Base-by-base conservation (phyloP, 495 filamentous ascomycete species). In the Hypomontagnella submonticulosa region DNA sequence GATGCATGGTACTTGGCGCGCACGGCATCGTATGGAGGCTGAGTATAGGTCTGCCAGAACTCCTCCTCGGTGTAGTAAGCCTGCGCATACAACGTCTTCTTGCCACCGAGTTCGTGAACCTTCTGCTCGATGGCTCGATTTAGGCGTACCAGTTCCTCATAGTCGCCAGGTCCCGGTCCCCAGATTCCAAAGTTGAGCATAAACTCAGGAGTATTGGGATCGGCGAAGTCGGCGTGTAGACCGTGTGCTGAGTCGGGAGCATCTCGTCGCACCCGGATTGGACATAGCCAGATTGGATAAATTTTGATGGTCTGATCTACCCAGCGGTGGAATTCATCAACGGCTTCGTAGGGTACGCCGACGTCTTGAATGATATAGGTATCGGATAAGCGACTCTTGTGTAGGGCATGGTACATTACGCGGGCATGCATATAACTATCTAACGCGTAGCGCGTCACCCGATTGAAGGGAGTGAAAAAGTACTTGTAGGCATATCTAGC, bases 71-170 rank as follows among this genome's bases (percentile, higher is more conserved):
- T 77, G 54, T 87, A 87, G 56, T 81, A 84, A 1, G 80, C 77
- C 48, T 85, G 84, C 0, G 83, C 80, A 54, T 86, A 84, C 10
- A 84, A 57, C 67, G 78, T 80, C 66, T 84, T 84, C 55, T 77
- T 76, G 1, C 91, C 90, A 4, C 84, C 81, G 0, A 91, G 74
- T 33, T 81, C 80, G 0, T 75, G 75, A 0, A 92, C 77, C 38
- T 83, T 84, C 0, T 70, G 67, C 71, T 93, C 90, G 1, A 93
- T 74, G 0, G 75, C 78, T 0, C 84, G 76, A 69, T 92, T 91
- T 33, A 78, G 74, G 0, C 66, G 57, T 0, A 90, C 66, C 19
- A 75, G 57, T 41, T 76, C 72, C 0, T 67, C 40, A 36, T 70
- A 69, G 48, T 76, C 57, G 4, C 27, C 23, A 13, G 75, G 67